Evolutionary conservation across 495 filamentous ascomycete genomes (phyloP).

Genomic region (Chlorociboria aeruginascens): DNA sequence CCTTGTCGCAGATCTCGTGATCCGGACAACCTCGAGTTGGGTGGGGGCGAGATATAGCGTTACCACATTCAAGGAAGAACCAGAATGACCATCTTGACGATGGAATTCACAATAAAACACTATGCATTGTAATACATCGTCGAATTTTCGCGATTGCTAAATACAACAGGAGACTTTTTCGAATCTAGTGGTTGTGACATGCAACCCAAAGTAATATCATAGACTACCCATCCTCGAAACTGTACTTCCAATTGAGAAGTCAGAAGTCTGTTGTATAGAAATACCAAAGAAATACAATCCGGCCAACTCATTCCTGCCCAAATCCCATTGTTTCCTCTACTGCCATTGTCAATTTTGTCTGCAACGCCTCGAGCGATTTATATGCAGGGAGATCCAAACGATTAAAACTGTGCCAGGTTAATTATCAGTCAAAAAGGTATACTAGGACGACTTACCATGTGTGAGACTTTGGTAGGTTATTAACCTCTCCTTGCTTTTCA

Average conservation of each 20-base stretch:
- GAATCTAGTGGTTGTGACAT: neutral
- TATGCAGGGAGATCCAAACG: conserved; percentile 93
- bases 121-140: no score
- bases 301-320: conserved; percentile 71
- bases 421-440: conserved; percentile 5
- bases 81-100: no score
- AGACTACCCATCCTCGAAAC: neutral
- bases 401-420: conserved; percentile 66
- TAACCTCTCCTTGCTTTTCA: conserved; percentile 87
- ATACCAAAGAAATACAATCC: conserved; percentile 11
- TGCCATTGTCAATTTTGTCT: conserved; percentile 84
- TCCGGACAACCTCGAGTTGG: no score
- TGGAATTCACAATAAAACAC: no score
- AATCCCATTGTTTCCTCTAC: conserved; percentile 99
- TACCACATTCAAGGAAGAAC: no score
- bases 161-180: neutral
- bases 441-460: conserved; percentile 63
- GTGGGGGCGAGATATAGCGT: no score
- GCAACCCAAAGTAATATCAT: neutral
- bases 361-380: conserved; percentile 71
- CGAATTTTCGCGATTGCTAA: neutral
- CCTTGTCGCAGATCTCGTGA: no score
- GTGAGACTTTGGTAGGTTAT: conserved; percentile 88
- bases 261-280: conserved; percentile 1
- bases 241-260: no score